These are phyloP conservation scores for barley (Hordeum vulgare) DNA, from an alignment of 176 grass and related monocot genomes.

Conservation along the genomic window DNA sequence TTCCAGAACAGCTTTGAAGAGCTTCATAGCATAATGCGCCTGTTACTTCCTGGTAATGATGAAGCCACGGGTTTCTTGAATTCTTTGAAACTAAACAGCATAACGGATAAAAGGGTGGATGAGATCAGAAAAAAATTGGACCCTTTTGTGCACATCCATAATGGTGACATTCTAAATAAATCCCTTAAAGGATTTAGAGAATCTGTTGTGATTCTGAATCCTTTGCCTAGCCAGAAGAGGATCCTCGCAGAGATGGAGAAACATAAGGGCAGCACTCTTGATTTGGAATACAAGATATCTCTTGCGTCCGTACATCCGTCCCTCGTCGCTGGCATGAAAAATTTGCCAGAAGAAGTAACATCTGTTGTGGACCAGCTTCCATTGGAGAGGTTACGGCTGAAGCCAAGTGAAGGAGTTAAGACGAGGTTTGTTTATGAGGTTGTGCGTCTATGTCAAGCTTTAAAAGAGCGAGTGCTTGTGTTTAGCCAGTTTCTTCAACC, in stretches of 20 bases:
- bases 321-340: conserved; percentile 22
- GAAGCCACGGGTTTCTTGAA: conserved; percentile 45
- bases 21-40: conserved; percentile 49
- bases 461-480: conserved; percentile 66
- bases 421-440: conserved; percentile 67
- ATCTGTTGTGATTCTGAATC: conserved; percentile 63
- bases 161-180: conserved; percentile 58
- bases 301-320: conserved; percentile 61
- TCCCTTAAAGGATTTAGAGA: conserved; percentile 70
- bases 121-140: conserved; percentile 44
- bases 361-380: conserved; percentile 26
- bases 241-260: conserved; percentile 48
- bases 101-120: conserved; percentile 38
- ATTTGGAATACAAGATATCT: conserved; percentile 56
- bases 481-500: conserved; percentile 76
- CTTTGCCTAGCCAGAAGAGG: conserved; percentile 45
- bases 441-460: conserved; percentile 39
- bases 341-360: conserved; percentile 30
- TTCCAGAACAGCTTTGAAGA: conserved; percentile 86
- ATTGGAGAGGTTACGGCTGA: conserved; percentile 32
- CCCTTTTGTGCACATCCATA: conserved; percentile 64
- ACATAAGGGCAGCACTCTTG: conserved; percentile 1
- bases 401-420: conserved; percentile 63
- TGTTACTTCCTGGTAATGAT: conserved; percentile 24
- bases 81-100: conserved; percentile 40